Evolutionary conservation across 2,329 filamentous ascomycete species (phyloP).

Genomic region (Penicillium sp.): DNA sequence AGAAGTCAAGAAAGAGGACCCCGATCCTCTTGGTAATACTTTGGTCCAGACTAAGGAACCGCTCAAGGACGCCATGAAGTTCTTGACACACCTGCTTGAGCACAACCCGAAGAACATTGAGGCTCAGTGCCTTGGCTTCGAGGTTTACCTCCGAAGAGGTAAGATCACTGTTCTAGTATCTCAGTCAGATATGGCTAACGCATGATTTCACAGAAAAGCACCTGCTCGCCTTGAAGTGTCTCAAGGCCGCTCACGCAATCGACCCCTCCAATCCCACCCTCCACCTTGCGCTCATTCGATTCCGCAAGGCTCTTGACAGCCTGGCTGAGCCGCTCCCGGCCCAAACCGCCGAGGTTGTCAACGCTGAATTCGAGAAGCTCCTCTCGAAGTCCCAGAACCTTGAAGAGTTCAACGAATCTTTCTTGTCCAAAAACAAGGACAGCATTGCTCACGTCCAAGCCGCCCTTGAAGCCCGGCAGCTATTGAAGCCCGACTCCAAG

Average conservation of each 20-base stretch:
- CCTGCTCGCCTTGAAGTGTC: slow-evolving; percentile 79
- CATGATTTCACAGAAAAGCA: slow-evolving; percentile 66
- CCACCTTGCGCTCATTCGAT: slow-evolving; percentile 70
- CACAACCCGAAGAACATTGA: slow-evolving; percentile 77
- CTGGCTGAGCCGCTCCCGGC: slow-evolving; percentile 60
- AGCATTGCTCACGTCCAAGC: slow-evolving; percentile 64
- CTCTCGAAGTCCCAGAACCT: slow-evolving; percentile 58
- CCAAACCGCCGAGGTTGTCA: slow-evolving; percentile 67
- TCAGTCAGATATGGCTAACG: slow-evolving; percentile 18
- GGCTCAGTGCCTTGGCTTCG: slow-evolving; percentile 81
- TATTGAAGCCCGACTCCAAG: slow-evolving; percentile 58
- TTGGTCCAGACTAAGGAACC: slow-evolving; percentile 79
- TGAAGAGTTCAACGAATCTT: slow-evolving; percentile 65
- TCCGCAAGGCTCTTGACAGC: slow-evolving; percentile 62
- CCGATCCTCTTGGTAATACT: slow-evolving; percentile 79
- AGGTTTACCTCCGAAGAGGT: slow-evolving; percentile 84
- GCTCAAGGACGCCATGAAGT: slow-evolving; percentile 82
- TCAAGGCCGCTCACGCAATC: slow-evolving; percentile 69
- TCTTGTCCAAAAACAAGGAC: slow-evolving; percentile 59
- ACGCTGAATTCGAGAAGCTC: slow-evolving; percentile 63
- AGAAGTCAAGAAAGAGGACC: slow-evolving; percentile 79
- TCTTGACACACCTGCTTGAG: slow-evolving; percentile 76
- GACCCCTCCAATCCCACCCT: slow-evolving; percentile 68
- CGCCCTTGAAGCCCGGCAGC: slow-evolving; percentile 58
- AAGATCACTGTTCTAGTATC: slow-evolving; percentile 39